Conservation (phyloP, 768 basidiomycete species). For the Suillus clintonianus region DNA sequence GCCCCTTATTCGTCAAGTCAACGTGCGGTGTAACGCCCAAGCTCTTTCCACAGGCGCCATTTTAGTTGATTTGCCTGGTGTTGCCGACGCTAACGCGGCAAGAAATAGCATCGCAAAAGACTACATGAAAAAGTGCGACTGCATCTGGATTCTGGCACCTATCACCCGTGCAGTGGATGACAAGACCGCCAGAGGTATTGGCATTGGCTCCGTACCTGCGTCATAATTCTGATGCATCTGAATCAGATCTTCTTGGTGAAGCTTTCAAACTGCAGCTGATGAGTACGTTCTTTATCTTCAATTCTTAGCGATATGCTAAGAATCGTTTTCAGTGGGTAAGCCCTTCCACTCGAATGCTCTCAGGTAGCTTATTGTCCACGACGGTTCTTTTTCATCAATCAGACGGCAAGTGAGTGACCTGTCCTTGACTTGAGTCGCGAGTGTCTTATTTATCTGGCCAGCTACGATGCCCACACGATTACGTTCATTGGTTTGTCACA, state of each 20-base stretch:
- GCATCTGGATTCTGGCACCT: constrained; percentile 68
- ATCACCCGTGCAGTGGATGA: constrained; percentile 66
- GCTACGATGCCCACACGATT: constrained; percentile 59
- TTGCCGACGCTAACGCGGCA: constrained; percentile 67
- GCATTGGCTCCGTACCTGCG: background rate
- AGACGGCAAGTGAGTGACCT: constrained; percentile 57
- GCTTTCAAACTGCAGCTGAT: constrained; percentile 64
- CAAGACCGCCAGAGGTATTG: constrained; percentile 57
- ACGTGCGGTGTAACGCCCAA: constrained; percentile 52
- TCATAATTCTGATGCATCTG: background rate
- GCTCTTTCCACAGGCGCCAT: constrained; percentile 62
- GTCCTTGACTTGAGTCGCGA: background rate
- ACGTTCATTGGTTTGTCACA: constrained; percentile 54
- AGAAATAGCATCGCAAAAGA: constrained; percentile 62
- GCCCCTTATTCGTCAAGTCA: constrained; percentile 65
- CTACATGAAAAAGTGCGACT: constrained; percentile 67
- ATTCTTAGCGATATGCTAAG: background rate
- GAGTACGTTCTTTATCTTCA: constrained; percentile 40
- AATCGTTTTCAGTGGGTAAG: constrained; percentile 43
- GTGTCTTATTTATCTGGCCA: constrained; percentile 18
- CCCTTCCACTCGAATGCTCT: constrained; percentile 1
- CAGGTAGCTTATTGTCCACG: background rate
- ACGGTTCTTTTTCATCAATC: background rate
- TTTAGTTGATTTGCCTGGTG: constrained; percentile 67
- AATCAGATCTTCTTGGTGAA: constrained; percentile 58